Conservation (phyloP, 2,329 filamentous ascomycete species). For the Fusarium beomiforme region DNA sequence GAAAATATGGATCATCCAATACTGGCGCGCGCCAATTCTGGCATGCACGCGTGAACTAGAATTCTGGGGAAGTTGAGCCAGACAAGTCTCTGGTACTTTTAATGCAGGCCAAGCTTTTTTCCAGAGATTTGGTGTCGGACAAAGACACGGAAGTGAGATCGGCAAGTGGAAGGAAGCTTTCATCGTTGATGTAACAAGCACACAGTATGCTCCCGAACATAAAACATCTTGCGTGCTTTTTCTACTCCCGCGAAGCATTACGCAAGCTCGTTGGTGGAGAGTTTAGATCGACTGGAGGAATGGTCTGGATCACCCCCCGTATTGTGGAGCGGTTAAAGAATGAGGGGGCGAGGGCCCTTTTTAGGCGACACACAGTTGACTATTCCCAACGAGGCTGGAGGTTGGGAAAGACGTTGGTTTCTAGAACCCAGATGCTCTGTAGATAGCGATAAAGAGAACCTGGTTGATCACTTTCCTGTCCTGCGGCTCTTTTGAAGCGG, state of each 20-base stretch:
- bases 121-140: conserved; percentile 14
- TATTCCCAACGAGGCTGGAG: conserved; percentile 38
- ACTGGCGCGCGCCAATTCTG: conserved; percentile 16
- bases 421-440: conserved; percentile 14
- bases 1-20: conserved; percentile 21
- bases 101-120: conserved; percentile 32
- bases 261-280: conserved; percentile 38
- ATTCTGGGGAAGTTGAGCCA: conserved; percentile 25
- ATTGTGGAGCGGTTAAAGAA: conserved; percentile 21
- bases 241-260: conserved; percentile 27
- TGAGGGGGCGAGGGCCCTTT: conserved; percentile 16
- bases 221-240: conserved; percentile 7
- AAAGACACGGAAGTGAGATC: conserved; percentile 30
- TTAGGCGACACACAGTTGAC: conserved; percentile 24
- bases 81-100: background rate
- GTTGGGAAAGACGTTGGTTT: conserved; percentile 20
- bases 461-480: conserved; percentile 22
- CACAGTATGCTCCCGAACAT: conserved; percentile 13
- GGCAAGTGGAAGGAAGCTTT: conserved; percentile 16
- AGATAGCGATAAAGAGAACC: background rate
- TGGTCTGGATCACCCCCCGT: conserved; percentile 34
- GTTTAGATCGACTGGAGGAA: conserved; percentile 29
- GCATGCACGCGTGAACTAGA: conserved; percentile 3
- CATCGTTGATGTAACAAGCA: background rate
- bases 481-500: conserved; percentile 31